Base-by-base conservation (phyloP, 352 stramenopile genomes). In the Pythium graminicola region DNA sequence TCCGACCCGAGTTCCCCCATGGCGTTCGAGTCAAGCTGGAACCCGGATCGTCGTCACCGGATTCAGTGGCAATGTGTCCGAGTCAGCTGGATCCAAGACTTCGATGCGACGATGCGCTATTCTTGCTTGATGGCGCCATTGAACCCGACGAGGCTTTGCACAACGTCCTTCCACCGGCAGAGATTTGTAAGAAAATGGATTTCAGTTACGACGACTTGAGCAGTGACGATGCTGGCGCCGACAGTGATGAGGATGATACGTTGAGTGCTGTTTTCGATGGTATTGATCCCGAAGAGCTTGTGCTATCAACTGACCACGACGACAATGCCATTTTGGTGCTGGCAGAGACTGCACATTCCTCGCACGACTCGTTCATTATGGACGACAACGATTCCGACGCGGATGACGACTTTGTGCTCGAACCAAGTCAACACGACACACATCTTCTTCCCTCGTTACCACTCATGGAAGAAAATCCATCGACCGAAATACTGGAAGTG, bases 21-120 rank as follows among this genome's bases (percentile, higher is more conserved):
- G 28, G 6, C 10, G 19, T 53, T 19, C 13, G 33, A 0, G 5
- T 64, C 11, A 64, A 64, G 50, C 13, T 51, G 22, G 64, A 64
- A n/a, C 26, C 27, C 6, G 62, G 57, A 1, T 60, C 55, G 0
- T 28, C 72, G 14, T 80, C 72, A 0, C 72, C 72, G 1, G 62
- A 76, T 32, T 57, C 52, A 1, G 64, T 79, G 22, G 59, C 69
- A 8, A 65, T 62, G 33, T 64, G 50, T 19, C 50, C 61, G 2
- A 57, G 50, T 38, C 47, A 52, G 6, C n/a, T 58, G 3, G 22
- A 26, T 7, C 31, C 29, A 11, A 16, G 19, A 0, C 26, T 33
- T 8, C 20, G 45, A 36, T 27, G 17, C 19, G 57, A 60, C 14
- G 16, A 39, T 13, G 19, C 45, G 20, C 1, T 47, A 3, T 57